Evolutionary conservation across 225 moss, liverwort and hornwort genomes (phyloP).

Genomic region (Straminergon stramineum): DNA sequence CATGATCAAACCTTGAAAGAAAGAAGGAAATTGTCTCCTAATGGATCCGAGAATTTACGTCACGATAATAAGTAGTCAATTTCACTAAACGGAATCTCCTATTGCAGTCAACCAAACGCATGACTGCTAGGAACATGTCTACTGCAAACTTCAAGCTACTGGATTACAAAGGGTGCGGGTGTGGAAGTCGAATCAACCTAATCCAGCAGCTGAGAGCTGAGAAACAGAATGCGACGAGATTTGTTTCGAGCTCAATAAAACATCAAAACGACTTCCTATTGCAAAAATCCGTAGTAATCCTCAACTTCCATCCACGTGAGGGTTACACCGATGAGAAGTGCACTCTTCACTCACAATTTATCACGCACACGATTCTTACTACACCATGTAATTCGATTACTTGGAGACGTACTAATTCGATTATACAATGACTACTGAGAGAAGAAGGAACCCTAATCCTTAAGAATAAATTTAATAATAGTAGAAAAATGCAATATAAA

Average conservation of each 20-base stretch:
- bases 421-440: background rate
- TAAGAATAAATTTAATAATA: no score
- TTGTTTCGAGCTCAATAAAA: background rate
- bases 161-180: background rate
- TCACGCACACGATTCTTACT: background rate
- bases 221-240: background rate
- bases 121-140: background rate
- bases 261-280: background rate
- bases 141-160: background rate
- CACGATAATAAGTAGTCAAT: background rate
- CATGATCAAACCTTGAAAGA: background rate
- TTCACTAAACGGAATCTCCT: background rate
- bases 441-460: background rate
- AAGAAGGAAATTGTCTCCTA: background rate
- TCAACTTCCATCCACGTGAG: background rate
- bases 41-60: background rate
- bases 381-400: background rate
- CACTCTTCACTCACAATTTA: background rate
- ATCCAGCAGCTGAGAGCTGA: background rate
- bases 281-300: background rate
- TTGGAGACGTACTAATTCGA: background rate
- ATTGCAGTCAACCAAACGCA: background rate
- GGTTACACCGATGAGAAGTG: background rate
- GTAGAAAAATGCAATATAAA: background rate
- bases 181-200: background rate